Evolutionary conservation across 2,329 filamentous ascomycete species (phyloP).

Genomic region (Xylariaceae sp.): DNA sequence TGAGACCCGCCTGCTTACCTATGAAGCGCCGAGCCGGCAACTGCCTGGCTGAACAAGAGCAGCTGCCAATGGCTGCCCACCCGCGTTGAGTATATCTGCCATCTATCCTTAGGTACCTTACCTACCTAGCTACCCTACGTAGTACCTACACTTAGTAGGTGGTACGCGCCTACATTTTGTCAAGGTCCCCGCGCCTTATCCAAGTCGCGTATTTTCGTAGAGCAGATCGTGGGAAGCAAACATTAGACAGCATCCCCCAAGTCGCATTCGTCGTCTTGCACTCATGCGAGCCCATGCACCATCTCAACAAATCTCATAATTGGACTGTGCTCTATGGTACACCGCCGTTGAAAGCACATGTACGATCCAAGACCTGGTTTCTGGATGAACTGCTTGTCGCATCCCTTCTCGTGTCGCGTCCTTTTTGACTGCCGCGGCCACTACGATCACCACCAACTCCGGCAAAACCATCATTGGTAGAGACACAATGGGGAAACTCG

Average conservation of each 20-base stretch:
- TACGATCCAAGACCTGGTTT: constrained; percentile 18
- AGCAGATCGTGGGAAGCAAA: too few species aligned
- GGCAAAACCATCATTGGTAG: constrained; percentile 11
- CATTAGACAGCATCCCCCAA: constrained; percentile 3
- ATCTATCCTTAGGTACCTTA: too few species aligned
- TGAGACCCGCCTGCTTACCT: too few species aligned
- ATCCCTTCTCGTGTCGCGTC: constrained; percentile 16
- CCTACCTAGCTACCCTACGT: too few species aligned
- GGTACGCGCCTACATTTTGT: too few species aligned
- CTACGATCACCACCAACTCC: not conserved
- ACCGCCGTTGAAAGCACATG: constrained; percentile 8
- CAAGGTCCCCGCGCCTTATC: too few species aligned
- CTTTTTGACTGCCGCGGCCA: constrained; percentile 5
- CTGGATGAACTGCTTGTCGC: constrained; percentile 24
- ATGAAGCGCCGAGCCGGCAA: too few species aligned
- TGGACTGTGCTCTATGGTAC: constrained; percentile 13
- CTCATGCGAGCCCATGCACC: not conserved
- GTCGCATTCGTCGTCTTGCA: constrained; percentile 10
- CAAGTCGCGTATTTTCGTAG: not conserved
- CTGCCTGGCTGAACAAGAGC: too few species aligned
- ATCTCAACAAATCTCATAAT: not conserved
- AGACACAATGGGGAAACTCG: constrained; percentile 88
- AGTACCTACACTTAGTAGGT: too few species aligned
- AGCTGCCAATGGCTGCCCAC: too few species aligned
- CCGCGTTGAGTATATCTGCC: too few species aligned